Conservation (phyloP, 768 basidiomycete species). For the Mycena leptocephala region DNA sequence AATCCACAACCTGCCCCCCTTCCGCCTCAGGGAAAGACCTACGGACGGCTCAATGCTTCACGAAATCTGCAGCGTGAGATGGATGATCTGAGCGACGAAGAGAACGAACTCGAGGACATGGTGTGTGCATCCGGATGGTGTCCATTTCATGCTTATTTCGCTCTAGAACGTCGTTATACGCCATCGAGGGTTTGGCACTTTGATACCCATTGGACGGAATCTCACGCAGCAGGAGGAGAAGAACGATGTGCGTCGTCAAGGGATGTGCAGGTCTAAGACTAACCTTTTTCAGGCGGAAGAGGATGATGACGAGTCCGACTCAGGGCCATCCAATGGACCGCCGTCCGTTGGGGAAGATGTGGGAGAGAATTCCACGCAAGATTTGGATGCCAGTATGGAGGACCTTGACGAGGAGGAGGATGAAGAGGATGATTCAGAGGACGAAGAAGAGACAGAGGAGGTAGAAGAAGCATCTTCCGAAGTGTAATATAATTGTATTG, state of each 20-base stretch:
- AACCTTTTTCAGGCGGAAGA: slow-evolving; percentile 59
- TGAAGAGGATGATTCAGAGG: slow-evolving; percentile 56
- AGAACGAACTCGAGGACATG: slow-evolving; percentile 84
- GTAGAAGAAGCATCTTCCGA: slow-evolving; percentile 24
- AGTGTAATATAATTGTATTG: slow-evolving; percentile 32
- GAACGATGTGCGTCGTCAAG: slow-evolving; percentile 74
- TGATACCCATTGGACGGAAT: slow-evolving; percentile 82
- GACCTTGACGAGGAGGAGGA: slow-evolving; percentile 65
- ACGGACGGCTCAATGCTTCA: slow-evolving; percentile 72
- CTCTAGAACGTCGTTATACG: slow-evolving; percentile 72
- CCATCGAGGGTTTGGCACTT: slow-evolving; percentile 76
- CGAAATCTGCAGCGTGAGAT: slow-evolving; percentile 84
- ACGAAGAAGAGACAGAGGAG: slow-evolving; percentile 60
- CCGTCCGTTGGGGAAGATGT: slow-evolving; percentile 64
- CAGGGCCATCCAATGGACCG: slow-evolving; percentile 58
- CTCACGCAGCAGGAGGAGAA: slow-evolving; percentile 88
- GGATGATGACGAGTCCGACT: slow-evolving; percentile 65
- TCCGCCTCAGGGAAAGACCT: slow-evolving; percentile 62
- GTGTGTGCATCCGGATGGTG: slow-evolving; percentile 55
- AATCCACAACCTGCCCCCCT: slow-evolving; percentile 78
- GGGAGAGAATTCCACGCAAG: slow-evolving; percentile 65
- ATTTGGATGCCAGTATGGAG: slow-evolving; percentile 79
- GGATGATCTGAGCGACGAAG: slow-evolving; percentile 90
- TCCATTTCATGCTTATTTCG: slow-evolving; percentile 23
- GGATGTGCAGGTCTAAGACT: neutral